Evolutionary conservation across 331 rosid genomes (phyloP).

Genomic region (Acacia concinna): DNA sequence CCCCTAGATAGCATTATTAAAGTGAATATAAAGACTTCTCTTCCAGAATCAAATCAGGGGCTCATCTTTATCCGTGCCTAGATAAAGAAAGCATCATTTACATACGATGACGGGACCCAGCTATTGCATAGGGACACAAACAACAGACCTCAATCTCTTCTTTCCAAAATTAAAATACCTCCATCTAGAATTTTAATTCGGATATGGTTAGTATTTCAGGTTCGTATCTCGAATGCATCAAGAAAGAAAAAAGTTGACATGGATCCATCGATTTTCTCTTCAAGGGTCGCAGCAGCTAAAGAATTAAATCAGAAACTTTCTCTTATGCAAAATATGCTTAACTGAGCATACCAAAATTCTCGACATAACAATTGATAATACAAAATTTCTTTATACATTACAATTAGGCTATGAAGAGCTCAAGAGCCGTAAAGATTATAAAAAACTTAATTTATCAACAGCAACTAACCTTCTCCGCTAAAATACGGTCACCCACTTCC

Average conservation of each 20-base stretch:
- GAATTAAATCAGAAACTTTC: not conserved
- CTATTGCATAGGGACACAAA: not conserved
- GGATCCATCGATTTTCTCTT: not conserved
- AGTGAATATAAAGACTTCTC: not conserved
- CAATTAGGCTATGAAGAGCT: not conserved
- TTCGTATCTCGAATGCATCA: not conserved
- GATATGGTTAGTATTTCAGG: not conserved
- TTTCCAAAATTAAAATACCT: not conserved
- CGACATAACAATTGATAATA: not conserved
- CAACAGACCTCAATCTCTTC: not conserved
- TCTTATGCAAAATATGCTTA: not conserved
- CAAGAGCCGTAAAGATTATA: not conserved
- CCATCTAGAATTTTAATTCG: not conserved
- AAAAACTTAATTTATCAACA: not conserved
- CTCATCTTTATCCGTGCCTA: not conserved
- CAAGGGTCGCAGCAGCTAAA: not conserved
- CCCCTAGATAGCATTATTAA: not conserved
- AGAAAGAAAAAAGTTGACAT: not conserved
- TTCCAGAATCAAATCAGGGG: not conserved
- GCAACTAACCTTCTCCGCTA: constrained; percentile 77
- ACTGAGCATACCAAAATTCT: not conserved
- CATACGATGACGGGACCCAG: not conserved
- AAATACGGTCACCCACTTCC: constrained; percentile 83
- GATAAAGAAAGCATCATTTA: not conserved
- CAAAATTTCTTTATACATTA: not conserved